Base-by-base conservation (phyloP, 139 green algal species). In the Coccomyxa sp. region DNA sequence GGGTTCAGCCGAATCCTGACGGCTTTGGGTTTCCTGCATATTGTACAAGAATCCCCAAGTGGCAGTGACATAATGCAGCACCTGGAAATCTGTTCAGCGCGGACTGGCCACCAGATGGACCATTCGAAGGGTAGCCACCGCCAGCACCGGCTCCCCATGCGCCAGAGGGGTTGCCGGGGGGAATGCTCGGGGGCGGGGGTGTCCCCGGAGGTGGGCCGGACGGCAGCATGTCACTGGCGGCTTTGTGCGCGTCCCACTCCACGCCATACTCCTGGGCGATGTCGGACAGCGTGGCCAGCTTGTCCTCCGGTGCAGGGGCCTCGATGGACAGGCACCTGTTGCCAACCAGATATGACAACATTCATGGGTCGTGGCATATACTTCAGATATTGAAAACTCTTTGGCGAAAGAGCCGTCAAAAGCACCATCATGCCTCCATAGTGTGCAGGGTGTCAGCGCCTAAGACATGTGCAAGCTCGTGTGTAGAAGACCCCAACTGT, bases 231-330 rank as follows among this genome's bases (percentile, higher is more conserved):
- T 91, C 88, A 58, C 66, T 60, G 0, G 81, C 84, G 3, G 89
- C 85, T 3, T 38, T 45, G n/a, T 89, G 84, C 57, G 79, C 66
- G 67, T 92, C 90, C 84, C 90, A 94, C 23, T 90, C 84, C 57
- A 91, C 89, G 18, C 78, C 75, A 76, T 87, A 81, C 82, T 93
- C 89, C 67, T 85, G 67, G 23, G 89, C 89, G 59, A 92, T 93
- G 38, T 90, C 86, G 13, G 80, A 84, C 81, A 93, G 85, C 59
- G 79, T 82, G 67, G 84, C 31, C 51, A 93, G 67, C 79, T 94
- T 94, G 21, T 89, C 51, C 51, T 88, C 81, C 3, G 86, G 78
- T 14, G 82, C 38, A 9, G 91, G 89, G 0, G 91, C 85, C 30
- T 91, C 84, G 12, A 94, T 77, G 16, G 88, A 83, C 78, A 94